phyloP scores from a whole-genome alignment of 768 basidiomycete genomes.

The Suillus occidentalis region DNA sequence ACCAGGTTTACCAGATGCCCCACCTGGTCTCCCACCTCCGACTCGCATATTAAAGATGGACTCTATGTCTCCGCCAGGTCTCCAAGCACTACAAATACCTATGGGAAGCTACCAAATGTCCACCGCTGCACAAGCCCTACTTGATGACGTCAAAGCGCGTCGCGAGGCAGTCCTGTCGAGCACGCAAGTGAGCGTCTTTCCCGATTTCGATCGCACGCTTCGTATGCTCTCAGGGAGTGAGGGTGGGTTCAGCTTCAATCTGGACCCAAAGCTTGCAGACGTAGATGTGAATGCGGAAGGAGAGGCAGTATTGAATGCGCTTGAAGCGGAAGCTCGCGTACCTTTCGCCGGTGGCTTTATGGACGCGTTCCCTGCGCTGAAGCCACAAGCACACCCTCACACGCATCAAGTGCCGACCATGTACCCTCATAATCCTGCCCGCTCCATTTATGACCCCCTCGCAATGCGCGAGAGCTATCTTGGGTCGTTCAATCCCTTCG shows the following conservation, averaged over 20 bases:
- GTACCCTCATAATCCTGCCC: slow-evolving; percentile 47
- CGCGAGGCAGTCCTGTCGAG: slow-evolving; percentile 54
- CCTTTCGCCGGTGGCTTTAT: slow-evolving; percentile 67
- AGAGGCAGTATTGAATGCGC: slow-evolving; percentile 45
- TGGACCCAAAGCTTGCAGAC: slow-evolving; percentile 74
- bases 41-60: slow-evolving; percentile 49
- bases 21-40: slow-evolving; percentile 57
- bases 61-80: slow-evolving; percentile 46
- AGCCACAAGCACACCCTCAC: slow-evolving; percentile 29
- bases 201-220: slow-evolving; percentile 84
- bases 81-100: slow-evolving; percentile 45
- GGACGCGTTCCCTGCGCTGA: slow-evolving; percentile 69
- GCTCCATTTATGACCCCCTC: slow-evolving; percentile 58
- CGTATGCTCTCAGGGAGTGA: slow-evolving; percentile 67
- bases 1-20: slow-evolving; percentile 51
- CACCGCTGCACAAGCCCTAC: slow-evolving; percentile 75
- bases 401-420: slow-evolving; percentile 35
- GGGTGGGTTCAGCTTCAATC: slow-evolving; percentile 81
- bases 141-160: slow-evolving; percentile 80
- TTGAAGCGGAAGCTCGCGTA: slow-evolving; percentile 44
- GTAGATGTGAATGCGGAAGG: slow-evolving; percentile 38
- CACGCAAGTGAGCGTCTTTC: slow-evolving; percentile 66
- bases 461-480: slow-evolving; percentile 52
- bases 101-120: slow-evolving; percentile 83
- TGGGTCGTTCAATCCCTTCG: slow-evolving; percentile 82